Base-by-base conservation (phyloP, 2,329 filamentous ascomycete species). In the Aspergillus luchuensis region DNA sequence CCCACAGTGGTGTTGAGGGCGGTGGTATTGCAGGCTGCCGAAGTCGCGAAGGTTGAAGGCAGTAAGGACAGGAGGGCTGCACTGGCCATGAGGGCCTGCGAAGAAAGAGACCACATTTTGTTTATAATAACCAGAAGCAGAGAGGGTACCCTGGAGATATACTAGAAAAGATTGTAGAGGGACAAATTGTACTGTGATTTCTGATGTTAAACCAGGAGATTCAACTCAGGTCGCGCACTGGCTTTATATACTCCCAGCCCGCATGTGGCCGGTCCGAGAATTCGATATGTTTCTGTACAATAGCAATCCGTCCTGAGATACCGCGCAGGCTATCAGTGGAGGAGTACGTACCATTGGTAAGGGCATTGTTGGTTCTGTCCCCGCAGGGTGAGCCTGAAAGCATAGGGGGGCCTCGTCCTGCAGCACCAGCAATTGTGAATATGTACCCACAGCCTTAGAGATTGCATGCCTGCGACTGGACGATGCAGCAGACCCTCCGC, bases 1-100 rank as follows among this genome's bases (percentile, higher is more conserved):
- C 23, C 30, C 3, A 43, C 23, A 8, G 59, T 61, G 23, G 56
- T 59, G 59, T 58, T 61, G 28, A 61, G 59, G 15, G 56, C 51
- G 43, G n/a, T 50, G n/a, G 45, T 19, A 36, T 61, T 55, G 51
- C 56, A 61, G 59, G 56, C 15, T 21, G 41, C 41, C 19, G 19
- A 45, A 13, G 41, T 23, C 19, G 41, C 41, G 8, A 45, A 10
- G 41, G 15, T 21, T 21, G 41, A 45, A 8, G 41, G 41, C 41
- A 45, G 8, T 6, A 19, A 45, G 41, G 17, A 19, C 11, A 45
- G 41, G 19, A 45, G 41, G 41, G 41, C 17, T n/a, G 41, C 6
- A 13, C 17, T n/a, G 10, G 41, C 41, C 41, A 45, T n/a, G 17
- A 45, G 19, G 41, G 41, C 17, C 41, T 11, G 41, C 4, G 41